Evolutionary conservation across 1,284 basidiomycete species (phyloP), one percentile per base, ranked within the genome.

Genomic region (Cronartium quercuum): DNA sequence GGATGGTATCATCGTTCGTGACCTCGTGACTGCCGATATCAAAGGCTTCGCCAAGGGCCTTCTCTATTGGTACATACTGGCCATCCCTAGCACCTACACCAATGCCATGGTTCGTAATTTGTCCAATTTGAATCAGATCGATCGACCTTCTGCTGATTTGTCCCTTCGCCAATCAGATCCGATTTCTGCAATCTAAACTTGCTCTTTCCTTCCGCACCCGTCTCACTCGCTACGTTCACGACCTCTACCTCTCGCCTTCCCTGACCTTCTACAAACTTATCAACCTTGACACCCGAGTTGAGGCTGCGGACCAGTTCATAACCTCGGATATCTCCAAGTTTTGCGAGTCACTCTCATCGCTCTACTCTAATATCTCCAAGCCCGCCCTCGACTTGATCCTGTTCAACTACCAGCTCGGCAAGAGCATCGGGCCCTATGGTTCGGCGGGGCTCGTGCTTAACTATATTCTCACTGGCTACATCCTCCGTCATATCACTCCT

Each of bases 311-410:
- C 77, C 81, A 57, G 84, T 89, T 12, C 40, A 89, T 98, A 79
- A 97, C 94, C 3, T 90, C 92, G 21, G 95, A 98, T 80, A 87
- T 98, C 21, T 90, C 92, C 35, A 86, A 90, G 2, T 98, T 95
- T 87, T 90, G 91, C 75, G 92, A 94, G 76, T 88, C 90, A 0
- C 85, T 97, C 35, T 87, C 92, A 3, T 90, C 90, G 0, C 86
- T 98, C 51, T 98, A 98, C 76, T 82, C 80, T n/a, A 82, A 82
- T 55, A 82, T 94, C 61, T 88, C 92, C 76, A 98, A 97, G 81
- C 94, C 94, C 0, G 88, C 91, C 1, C 87, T 98, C 12, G 95
- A 98, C 81, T 85, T 98, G 68, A 83, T 95, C 60, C 88, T 98
- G 76, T 98, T 98, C 84, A 96, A 93, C 1, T 90, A 90, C 13